phyloP scores from a whole-genome alignment of 495 filamentous ascomycete species.

The Evernia prunastri region DNA sequence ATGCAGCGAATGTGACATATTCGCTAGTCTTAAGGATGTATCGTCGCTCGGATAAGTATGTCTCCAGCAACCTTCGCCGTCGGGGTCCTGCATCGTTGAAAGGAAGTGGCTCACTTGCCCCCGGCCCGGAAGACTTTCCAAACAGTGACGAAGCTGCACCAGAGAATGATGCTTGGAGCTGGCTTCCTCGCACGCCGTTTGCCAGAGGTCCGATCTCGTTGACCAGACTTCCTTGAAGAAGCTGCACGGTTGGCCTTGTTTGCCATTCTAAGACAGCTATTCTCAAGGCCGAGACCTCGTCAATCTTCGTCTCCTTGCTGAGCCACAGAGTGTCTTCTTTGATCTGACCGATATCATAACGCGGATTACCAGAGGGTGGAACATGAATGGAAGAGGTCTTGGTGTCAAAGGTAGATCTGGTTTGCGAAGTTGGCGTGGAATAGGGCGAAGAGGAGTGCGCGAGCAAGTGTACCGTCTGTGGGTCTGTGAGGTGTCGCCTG shows the following conservation, averaged over 20 bases:
- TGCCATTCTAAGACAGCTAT: slow-evolving; percentile 82
- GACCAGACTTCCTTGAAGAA: slow-evolving; percentile 58
- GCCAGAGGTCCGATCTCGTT: slow-evolving; percentile 63
- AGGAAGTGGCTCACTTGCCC: slow-evolving; percentile 26
- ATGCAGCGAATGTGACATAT: slow-evolving; percentile 28
- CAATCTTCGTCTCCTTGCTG: slow-evolving; percentile 64
- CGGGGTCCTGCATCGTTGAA: slow-evolving; percentile 48
- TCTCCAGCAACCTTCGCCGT: slow-evolving; percentile 54
- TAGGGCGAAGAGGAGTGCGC: slow-evolving; percentile 59
- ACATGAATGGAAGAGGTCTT: slow-evolving; percentile 89
- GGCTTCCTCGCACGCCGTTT: slow-evolving; percentile 55
- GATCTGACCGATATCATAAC: slow-evolving; percentile 71
- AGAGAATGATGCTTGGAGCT: slow-evolving; percentile 45
- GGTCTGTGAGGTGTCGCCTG: slow-evolving; percentile 33
- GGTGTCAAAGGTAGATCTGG: slow-evolving; percentile 70
- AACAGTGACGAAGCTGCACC: slow-evolving; percentile 35
- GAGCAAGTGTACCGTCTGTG: slow-evolving; percentile 58
- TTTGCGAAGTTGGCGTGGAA: slow-evolving; percentile 48
- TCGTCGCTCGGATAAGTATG: slow-evolving; percentile 64
- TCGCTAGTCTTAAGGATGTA: slow-evolving; percentile 46
- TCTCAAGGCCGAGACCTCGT: slow-evolving; percentile 76
- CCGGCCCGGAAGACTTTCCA: slow-evolving; percentile 34
- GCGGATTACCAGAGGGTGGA: slow-evolving; percentile 57
- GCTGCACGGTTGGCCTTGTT: slow-evolving; percentile 55
- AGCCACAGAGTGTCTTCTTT: slow-evolving; percentile 84